A percentile compares a stretch with the other conserved stretches of the same genome.
These are phyloP conservation scores for Heterobasidion irregulare DNA, from an alignment of 1,284 basidiomycete genomes.

Conservation along the genomic window DNA sequence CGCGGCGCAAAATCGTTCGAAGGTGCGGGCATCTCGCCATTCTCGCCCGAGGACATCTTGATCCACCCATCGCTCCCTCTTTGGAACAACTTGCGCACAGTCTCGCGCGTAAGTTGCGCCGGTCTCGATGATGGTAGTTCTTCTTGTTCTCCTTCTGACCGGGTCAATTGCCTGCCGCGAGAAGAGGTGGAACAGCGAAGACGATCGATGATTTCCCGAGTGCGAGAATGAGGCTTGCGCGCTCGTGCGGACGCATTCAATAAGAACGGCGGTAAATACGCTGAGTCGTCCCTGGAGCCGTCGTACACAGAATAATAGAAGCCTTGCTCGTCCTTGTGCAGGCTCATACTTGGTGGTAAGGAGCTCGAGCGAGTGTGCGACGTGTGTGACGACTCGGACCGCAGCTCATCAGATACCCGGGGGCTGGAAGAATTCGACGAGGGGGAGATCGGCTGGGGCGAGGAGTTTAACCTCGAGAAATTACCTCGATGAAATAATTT, in stretches of 20 bases:
- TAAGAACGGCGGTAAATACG: conserved; percentile 10
- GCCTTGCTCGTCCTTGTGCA: conserved; percentile 10
- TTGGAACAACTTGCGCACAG: conserved; percentile 12
- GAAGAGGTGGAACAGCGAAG: conserved; percentile 4
- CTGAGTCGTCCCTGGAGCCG: conserved; percentile 8
- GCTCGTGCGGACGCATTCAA: conserved; percentile 6
- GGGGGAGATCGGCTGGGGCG: conserved; percentile 9
- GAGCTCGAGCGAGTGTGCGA: conserved; percentile 11
- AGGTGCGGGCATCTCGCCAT: not conserved
- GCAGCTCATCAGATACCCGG: conserved; percentile 7
- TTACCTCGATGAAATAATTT: not conserved
- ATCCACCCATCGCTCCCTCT: conserved; percentile 12
- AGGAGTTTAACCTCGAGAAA: conserved; percentile 6
- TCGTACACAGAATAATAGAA: not conserved
- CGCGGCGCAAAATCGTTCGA: not conserved
- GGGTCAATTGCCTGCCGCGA: conserved; percentile 3
- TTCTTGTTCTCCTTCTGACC: not conserved
- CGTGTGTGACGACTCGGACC: conserved; percentile 7
- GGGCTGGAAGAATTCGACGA: conserved; percentile 8
- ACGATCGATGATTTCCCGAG: conserved; percentile 11
- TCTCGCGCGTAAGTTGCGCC: conserved; percentile 1
- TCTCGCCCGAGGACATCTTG: conserved; percentile 7
- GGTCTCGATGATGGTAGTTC: not conserved
- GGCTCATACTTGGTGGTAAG: conserved; percentile 8
- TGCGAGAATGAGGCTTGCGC: conserved; percentile 9